phyloP scores from a whole-genome alignment of 306 rosid species.

The Rosa chinensis region DNA sequence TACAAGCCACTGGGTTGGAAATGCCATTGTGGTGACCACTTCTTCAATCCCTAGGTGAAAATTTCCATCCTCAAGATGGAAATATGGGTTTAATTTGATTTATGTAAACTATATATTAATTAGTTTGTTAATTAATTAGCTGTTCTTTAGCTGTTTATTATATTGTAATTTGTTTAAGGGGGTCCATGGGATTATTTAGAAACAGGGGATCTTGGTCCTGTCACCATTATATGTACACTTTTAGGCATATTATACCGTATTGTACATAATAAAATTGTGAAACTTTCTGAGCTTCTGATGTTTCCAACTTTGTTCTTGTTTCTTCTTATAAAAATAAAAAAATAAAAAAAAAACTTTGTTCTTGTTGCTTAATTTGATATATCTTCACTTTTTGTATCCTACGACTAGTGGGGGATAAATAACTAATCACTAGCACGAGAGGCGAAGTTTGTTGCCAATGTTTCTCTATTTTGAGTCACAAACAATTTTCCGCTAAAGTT shows the following conservation, averaged over 20 bases:
- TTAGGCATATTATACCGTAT: not conserved
- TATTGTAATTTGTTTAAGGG: not conserved
- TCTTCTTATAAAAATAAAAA: too few relatives aligned
- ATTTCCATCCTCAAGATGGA: not conserved
- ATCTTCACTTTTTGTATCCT: not conserved
- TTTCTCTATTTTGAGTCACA: not conserved
- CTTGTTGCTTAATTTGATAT: not conserved
- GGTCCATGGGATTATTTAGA: not conserved
- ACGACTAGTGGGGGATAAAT: too few relatives aligned
- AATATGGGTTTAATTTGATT: not conserved
- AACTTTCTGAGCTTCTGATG: not conserved
- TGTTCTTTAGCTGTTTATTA: not conserved
- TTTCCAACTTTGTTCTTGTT: not conserved
- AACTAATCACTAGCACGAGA: not conserved
- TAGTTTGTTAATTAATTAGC: not conserved
- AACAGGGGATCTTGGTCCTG: not conserved
- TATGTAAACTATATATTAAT: not conserved
- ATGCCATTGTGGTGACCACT: conserved; percentile 73
- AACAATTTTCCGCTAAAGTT: not conserved
- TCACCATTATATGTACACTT: not conserved
- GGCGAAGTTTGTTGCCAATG: not conserved
- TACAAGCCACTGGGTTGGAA: conserved; percentile 99
- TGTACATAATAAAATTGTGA: conserved; percentile 10
- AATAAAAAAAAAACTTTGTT: not conserved
- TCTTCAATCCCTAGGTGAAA: conserved; percentile 67